A percentile compares a stretch with the other conserved stretches of the same genome.
Conservation (phyloP, 148 eudicot species). For the Oxyria digyna region DNA sequence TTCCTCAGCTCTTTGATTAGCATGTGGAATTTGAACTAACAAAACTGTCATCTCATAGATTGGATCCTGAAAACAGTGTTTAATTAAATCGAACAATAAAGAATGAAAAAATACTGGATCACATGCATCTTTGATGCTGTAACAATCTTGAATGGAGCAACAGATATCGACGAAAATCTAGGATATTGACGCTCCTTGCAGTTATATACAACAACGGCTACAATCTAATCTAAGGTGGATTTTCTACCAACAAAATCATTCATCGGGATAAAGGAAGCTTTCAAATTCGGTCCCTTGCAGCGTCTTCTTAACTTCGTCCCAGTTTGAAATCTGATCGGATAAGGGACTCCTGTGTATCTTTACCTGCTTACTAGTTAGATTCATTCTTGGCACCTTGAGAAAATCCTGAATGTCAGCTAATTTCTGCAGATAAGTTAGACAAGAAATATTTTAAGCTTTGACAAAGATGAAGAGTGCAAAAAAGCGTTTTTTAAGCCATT, state of each 20-base stretch:
- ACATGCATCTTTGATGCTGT: neutral
- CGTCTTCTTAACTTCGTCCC: constrained; percentile 54
- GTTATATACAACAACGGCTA: neutral
- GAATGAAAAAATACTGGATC: neutral
- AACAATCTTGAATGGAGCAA: neutral
- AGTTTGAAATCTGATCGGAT: constrained; percentile 60
- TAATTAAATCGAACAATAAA: neutral
- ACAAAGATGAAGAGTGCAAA: neutral
- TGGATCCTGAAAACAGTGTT: neutral
- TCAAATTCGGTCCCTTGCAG: constrained; percentile 71
- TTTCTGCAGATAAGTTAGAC: constrained; percentile 40
- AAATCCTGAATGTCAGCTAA: constrained; percentile 65
- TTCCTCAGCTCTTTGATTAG: too few relatives aligned
- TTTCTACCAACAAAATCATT: constrained; percentile 18
- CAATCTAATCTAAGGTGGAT: neutral
- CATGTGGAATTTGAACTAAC: too few relatives aligned
- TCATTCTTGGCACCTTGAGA: constrained; percentile 48
- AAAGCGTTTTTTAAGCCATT: too few relatives aligned
- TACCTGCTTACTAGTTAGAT: constrained; percentile 59
- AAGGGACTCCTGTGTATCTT: constrained; percentile 80
- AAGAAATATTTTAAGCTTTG: neutral
- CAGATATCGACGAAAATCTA: neutral
- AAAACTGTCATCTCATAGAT: neutral
- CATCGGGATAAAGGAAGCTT: constrained; percentile 41
- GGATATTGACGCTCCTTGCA: too few relatives aligned